A percentile compares a stretch with the other conserved stretches of the same genome.
phyloP scores from a whole-genome alignment of 805 yeast genomes.

The Millerago galiae region DNA sequence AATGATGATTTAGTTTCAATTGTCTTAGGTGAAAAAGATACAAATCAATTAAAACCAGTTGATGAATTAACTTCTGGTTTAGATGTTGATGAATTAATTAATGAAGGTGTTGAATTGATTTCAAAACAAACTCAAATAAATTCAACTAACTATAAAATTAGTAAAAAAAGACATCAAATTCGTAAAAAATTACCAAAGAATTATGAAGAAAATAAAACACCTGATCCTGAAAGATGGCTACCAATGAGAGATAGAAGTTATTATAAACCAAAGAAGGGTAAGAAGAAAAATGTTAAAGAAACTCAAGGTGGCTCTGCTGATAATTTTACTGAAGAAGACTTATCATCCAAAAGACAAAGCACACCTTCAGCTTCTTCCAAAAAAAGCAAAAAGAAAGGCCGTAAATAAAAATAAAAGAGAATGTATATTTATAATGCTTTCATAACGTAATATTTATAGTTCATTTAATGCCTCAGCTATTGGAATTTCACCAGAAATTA shows the following conservation, averaged over 20 bases:
- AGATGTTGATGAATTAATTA: conserved; percentile 27
- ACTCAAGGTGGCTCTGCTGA: conserved; percentile 60
- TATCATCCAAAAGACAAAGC: conserved; percentile 6
- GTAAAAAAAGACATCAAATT: conserved; percentile 28
- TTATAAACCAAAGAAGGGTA: conserved; percentile 71
- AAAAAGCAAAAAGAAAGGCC: conserved; percentile 22
- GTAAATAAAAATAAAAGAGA: conserved; percentile 12
- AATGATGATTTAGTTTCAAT: conserved; percentile 22
- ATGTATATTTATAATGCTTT: too few species aligned
- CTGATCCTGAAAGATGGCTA: conserved; percentile 84
- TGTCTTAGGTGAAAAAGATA: conserved; percentile 22
- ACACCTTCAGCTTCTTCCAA: conserved; percentile 5
- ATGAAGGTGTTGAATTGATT: conserved; percentile 13
- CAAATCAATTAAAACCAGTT: conserved; percentile 21
- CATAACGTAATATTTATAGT: too few species aligned
- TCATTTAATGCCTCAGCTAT: conserved; percentile 14
- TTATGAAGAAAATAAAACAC: conserved; percentile 32
- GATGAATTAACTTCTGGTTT: conserved; percentile 24
- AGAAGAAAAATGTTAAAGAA: conserved; percentile 31
- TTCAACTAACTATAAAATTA: conserved; percentile 10
- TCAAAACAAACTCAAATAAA: conserved; percentile 10
- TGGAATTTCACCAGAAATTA: conserved; percentile 35
- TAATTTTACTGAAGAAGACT: conserved; percentile 35
- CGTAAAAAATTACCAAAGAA: conserved; percentile 32
- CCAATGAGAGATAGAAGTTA: conserved; percentile 81